Conservation (phyloP, 768 basidiomycete genomes). For the Auriscalpium vulgare region DNA sequence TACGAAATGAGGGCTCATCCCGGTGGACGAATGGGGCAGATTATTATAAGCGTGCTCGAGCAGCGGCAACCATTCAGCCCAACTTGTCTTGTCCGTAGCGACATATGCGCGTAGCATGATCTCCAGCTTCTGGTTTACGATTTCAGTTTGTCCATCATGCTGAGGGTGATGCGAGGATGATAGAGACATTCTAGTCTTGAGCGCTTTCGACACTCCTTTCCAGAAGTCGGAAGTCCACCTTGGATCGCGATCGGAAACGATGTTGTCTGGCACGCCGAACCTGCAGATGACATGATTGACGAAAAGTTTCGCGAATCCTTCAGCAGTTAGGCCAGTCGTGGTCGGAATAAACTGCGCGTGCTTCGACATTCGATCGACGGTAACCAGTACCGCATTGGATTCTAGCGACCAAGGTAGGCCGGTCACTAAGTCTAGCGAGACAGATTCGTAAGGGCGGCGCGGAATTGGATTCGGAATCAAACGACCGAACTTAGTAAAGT, state of each 20-base stretch:
- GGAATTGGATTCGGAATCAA: conserved; percentile 9
- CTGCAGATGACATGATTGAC: conserved; percentile 1
- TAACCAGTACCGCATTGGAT: conserved; percentile 10
- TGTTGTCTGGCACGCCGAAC: conserved; percentile 1
- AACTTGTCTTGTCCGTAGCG: not conserved
- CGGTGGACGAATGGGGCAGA: conserved; percentile 6
- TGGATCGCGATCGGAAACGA: not conserved
- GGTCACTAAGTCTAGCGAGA: conserved; percentile 6
- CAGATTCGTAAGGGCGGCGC: conserved; percentile 6
- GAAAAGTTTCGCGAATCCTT: conserved; percentile 6
- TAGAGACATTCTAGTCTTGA: not conserved
- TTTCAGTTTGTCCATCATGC: conserved; percentile 14
- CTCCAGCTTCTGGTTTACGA: conserved; percentile 13
- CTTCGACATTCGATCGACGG: conserved; percentile 21
- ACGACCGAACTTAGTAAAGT: conserved; percentile 2
- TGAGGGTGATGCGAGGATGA: not conserved
- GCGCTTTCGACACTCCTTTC: not conserved
- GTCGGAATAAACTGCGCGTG: conserved; percentile 22
- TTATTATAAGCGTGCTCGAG: conserved; percentile 13
- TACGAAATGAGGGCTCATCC: conserved; percentile 10
- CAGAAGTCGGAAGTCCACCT: conserved; percentile 3
- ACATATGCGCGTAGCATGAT: conserved; percentile 10
- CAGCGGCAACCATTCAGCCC: not conserved
- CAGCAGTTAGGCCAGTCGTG: conserved; percentile 2
- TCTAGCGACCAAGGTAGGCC: conserved; percentile 7